Base-by-base conservation (phyloP, 1,139 yeast species). In the Yamadazyma atmosphaerica region DNA sequence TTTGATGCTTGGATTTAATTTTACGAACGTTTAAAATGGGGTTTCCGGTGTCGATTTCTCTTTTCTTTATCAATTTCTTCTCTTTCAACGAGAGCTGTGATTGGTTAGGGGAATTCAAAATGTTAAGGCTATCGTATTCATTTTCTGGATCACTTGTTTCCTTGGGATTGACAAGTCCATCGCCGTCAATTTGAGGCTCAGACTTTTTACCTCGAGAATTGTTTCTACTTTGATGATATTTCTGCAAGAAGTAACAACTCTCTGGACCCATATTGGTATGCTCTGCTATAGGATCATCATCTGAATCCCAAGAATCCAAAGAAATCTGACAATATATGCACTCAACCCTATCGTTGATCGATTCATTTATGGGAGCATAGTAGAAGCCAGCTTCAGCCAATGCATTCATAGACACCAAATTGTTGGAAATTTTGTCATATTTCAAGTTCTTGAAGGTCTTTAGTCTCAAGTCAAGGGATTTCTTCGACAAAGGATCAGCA, bases 321-420 rank as follows among this genome's bases (percentile, higher is more conserved):
- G 81, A 69, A 14, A 81, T 65, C 6, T 77, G 81, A 58, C 96
- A 87, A 51, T 83, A 85, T 44, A 82, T 69, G 51, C 96, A 87
- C 10, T 74, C 69, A 0, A 79, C 86, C n/a, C 78, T 62, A 54
- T 86, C 95, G 14, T 41, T 24, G n/a, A 27, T 37, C 46, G 82
- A 86, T 17, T 60, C 68, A 3, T 63, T 60, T 11, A 58, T 47
- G 0, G 83, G 77, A 11, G 72, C 58, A 46, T 68, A 77, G 38
- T 71, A 70, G 46, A 81, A 79, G 1, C 87, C 86, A 9, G 81
- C 80, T 31, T 58, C 57, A 0, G 79, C 72, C 52, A 81, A 49
- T 6, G 53, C 40, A 33, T 42, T 58, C 54, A 53, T 61, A 42
- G 74, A 70, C 0, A 85, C 78, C 7, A 50, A 54, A 46, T 67